phyloP scores from a whole-genome alignment of 2,329 filamentous ascomycete genomes.

The Salinomyces thailandicus region DNA sequence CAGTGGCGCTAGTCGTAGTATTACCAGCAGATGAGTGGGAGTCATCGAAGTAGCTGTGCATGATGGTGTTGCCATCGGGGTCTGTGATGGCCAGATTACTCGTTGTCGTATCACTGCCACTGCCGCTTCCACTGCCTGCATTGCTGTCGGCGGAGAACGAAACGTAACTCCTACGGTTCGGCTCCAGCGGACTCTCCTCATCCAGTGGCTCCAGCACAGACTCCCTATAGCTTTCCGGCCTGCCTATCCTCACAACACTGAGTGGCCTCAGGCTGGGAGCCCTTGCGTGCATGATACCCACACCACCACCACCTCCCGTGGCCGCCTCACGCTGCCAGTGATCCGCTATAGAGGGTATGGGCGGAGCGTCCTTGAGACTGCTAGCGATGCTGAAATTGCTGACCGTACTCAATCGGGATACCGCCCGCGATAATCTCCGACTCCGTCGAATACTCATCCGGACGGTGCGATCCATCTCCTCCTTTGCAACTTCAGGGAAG shows the following conservation, averaged over 20 bases:
- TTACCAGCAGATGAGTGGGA: slow-evolving; percentile 53
- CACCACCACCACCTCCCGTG: slow-evolving; percentile 31
- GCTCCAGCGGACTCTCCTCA: slow-evolving; percentile 78
- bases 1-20: slow-evolving; percentile 33
- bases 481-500: slow-evolving; percentile 88
- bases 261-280: slow-evolving; percentile 45
- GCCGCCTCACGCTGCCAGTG: slow-evolving; percentile 61
- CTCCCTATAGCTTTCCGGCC: slow-evolving; percentile 60
- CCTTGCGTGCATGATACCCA: no score
- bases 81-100: slow-evolving; percentile 68
- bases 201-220: slow-evolving; percentile 83
- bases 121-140: background rate
- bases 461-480: slow-evolving; percentile 92
- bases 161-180: slow-evolving; percentile 92
- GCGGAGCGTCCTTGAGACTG: slow-evolving; percentile 83
- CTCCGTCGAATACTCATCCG: slow-evolving; percentile 86
- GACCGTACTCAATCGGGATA: slow-evolving; percentile 84
- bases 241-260: slow-evolving; percentile 49
- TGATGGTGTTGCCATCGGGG: slow-evolving; percentile 57
- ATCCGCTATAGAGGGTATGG: slow-evolving; percentile 90
- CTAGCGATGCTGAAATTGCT: slow-evolving; percentile 91
- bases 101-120: slow-evolving; percentile 52
- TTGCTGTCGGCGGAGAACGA: slow-evolving; percentile 62
- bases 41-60: slow-evolving; percentile 79
- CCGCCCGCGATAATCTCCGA: slow-evolving; percentile 80